A percentile compares a stretch with the other conserved stretches of the same genome.
These are phyloP conservation scores for Bolboschoenus planiculmis DNA, from an alignment of 176 grass and related monocot genomes.

Conservation along the genomic window DNA sequence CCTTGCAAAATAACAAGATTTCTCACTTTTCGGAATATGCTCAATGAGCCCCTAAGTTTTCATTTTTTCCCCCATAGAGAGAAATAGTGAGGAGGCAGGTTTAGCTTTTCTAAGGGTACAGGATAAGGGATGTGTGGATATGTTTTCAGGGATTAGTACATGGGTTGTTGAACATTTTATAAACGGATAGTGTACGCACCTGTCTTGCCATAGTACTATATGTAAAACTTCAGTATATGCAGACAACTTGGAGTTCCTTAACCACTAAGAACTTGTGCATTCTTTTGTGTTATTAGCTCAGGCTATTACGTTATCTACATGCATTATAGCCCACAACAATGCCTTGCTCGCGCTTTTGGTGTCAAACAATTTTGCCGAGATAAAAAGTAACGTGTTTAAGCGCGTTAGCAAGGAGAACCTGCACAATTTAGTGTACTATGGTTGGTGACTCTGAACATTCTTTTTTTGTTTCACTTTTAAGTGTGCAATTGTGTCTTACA, in stretches of 20 bases:
- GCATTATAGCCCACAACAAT: slow-evolving; percentile 98
- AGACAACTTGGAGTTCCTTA: slow-evolving; percentile 51
- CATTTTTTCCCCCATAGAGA: not conserved
- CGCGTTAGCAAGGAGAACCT: slow-evolving; percentile 98
- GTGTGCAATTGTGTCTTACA: not conserved
- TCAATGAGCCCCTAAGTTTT: not conserved
- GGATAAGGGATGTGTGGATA: not conserved
- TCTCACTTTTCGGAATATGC: not conserved
- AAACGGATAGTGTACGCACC: not conserved
- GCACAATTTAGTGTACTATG: slow-evolving; percentile 95
- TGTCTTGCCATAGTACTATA: not conserved
- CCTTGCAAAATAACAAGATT: not conserved
- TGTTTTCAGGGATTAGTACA: not conserved
- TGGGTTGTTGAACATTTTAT: not conserved
- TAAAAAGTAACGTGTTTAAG: slow-evolving; percentile 99
- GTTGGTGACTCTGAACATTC: slow-evolving; percentile 43
- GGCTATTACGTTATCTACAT: slow-evolving; percentile 90
- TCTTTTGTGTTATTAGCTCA: slow-evolving; percentile 96
- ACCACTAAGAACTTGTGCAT: slow-evolving; percentile 71
- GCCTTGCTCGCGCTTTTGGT: slow-evolving; percentile 86
- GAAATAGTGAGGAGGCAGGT: not conserved
- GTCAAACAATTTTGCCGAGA: slow-evolving; percentile 93
- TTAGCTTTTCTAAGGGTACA: not conserved
- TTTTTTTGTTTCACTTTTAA: not conserved
- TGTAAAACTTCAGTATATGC: not conserved